These are phyloP conservation scores for Aegilops speltoides DNA, from an alignment of 176 grass and related monocot genomes.

Conservation along the genomic window DNA sequence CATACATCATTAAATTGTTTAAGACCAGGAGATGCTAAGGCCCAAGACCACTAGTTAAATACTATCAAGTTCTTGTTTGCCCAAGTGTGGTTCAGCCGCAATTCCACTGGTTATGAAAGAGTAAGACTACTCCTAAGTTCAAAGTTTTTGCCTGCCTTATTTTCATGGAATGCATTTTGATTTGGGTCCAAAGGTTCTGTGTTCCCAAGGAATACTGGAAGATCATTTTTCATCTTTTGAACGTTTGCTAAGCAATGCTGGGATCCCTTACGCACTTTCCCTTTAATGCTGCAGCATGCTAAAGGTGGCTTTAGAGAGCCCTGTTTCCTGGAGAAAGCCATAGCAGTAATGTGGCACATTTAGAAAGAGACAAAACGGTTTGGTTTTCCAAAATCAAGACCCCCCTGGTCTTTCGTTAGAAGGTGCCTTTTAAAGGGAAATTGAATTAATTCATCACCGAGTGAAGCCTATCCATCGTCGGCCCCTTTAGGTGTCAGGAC, in stretches of 20 bases:
- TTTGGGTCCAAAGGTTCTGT: neutral
- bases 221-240: neutral
- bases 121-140: neutral
- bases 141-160: neutral
- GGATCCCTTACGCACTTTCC: neutral
- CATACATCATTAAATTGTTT: neutral
- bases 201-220: neutral
- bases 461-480: neutral
- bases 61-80: conserved; percentile 9
- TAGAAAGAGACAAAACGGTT: neutral
- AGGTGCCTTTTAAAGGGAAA: neutral
- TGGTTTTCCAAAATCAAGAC: neutral
- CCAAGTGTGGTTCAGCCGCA: neutral
- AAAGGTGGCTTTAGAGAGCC: neutral
- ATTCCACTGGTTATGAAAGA: neutral
- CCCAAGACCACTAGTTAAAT: neutral
- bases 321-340: neutral
- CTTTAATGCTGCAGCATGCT: neutral
- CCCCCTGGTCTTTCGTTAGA: neutral
- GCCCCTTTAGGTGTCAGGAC: neutral
- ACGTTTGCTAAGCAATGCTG: neutral
- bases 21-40: conserved; percentile 5
- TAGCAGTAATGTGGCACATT: neutral
- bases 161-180: neutral
- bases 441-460: neutral